phyloP scores from a whole-genome alignment of 805 yeast genomes.

The Myxozyma melibiosi region DNA sequence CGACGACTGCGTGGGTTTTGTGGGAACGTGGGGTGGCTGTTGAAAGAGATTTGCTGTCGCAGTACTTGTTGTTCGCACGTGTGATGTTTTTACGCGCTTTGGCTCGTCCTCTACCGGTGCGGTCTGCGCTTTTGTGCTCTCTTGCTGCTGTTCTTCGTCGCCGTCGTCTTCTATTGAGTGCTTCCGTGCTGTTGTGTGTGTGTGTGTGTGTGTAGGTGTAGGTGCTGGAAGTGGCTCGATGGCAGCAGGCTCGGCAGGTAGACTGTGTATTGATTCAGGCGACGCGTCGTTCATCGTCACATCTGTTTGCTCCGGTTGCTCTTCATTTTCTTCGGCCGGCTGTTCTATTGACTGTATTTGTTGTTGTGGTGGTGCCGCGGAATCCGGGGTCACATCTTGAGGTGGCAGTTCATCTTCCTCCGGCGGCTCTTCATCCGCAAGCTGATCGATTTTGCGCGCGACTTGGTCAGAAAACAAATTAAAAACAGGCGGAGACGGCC shows the following conservation, averaged over 20 bases:
- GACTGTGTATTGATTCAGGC: no score
- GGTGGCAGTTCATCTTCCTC: not conserved
- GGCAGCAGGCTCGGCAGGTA: not conserved
- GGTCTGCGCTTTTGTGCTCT: not conserved
- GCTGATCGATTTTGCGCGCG: conserved; percentile 1
- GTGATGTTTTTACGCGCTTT: conserved; percentile 19
- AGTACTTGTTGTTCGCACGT: conserved; percentile 6
- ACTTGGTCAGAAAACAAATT: conserved; percentile 8
- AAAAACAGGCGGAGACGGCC: conserved; percentile 9
- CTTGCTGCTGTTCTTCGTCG: not conserved
- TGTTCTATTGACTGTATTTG: no score
- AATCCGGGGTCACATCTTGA: not conserved
- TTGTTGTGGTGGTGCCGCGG: not conserved
- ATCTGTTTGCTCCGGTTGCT: no score
- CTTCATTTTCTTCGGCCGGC: no score
- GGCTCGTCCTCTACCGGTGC: not conserved
- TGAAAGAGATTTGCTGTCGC: conserved; percentile 1
- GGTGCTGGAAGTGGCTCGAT: not conserved
- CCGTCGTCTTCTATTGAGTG: not conserved
- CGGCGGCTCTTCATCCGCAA: not conserved
- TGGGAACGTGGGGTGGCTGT: not conserved
- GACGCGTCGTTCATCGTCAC: not conserved
- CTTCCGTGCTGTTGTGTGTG: not conserved
- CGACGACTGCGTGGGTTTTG: no score
- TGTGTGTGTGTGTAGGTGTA: not conserved